Evolutionary conservation across 225 moss, liverwort and hornwort genomes (phyloP).

Genomic region (Straminergon stramineum): DNA sequence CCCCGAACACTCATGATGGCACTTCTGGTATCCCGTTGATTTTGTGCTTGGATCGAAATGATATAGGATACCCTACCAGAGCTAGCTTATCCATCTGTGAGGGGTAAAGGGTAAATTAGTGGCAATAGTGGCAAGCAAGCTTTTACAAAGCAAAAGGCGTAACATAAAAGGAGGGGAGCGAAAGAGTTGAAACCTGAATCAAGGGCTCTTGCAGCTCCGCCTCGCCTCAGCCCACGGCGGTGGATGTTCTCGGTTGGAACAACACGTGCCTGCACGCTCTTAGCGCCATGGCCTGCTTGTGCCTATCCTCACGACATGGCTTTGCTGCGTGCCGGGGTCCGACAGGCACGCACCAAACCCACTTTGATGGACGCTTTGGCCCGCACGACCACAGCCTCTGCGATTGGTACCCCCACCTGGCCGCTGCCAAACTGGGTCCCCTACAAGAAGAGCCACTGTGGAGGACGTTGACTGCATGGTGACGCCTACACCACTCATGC

Average conservation of each 20-base stretch:
- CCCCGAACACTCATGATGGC: too few relatives aligned
- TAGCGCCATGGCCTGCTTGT: not conserved
- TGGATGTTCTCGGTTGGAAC: not conserved
- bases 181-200: not conserved
- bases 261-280: slow-evolving; percentile 3
- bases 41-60: not conserved
- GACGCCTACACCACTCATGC: not conserved
- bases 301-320: not conserved
- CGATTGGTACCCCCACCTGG: not conserved
- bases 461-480: not conserved
- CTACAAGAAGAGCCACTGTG: not conserved
- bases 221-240: not conserved
- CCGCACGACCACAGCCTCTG: not conserved
- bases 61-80: not conserved
- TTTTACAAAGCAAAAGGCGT: not conserved
- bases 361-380: not conserved
- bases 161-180: not conserved
- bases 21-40: not conserved
- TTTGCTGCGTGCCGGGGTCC: not conserved
- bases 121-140: not conserved
- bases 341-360: not conserved
- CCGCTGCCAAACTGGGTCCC: not conserved
- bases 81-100: not conserved
- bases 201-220: not conserved
- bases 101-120: not conserved